Evolutionary conservation across 352 stramenopile genomes (phyloP).

Genomic region (Phytophthora pisi): DNA sequence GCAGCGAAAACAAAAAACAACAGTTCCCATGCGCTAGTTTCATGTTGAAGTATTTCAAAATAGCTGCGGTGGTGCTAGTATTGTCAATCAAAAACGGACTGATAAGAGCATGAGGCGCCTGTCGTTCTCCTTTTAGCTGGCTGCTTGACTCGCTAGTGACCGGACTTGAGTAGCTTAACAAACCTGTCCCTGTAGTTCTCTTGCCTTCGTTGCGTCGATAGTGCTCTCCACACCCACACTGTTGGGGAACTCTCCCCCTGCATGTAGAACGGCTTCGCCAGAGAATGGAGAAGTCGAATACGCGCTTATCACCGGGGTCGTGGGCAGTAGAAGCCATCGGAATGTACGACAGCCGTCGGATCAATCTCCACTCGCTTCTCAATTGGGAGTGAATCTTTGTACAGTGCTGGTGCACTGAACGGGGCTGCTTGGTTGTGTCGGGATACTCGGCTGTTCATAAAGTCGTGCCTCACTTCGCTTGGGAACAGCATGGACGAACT

Average conservation of each 20-base stretch:
- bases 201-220: slow-evolving; percentile 81
- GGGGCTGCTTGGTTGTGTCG: slow-evolving; percentile 39
- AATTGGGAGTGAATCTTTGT: slow-evolving; percentile 31
- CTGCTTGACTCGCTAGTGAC: too few relatives aligned
- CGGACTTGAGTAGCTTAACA: slow-evolving; percentile 15
- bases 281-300: slow-evolving; percentile 33
- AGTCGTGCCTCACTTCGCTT: slow-evolving; percentile 35
- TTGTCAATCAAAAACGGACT: background rate
- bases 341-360: slow-evolving; percentile 28
- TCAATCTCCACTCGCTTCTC: slow-evolving; percentile 28
- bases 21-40: background rate
- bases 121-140: too few relatives aligned
- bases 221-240: slow-evolving; percentile 18
- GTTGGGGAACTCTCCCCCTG: too few relatives aligned
- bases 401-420: slow-evolving; percentile 33
- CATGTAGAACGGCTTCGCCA: slow-evolving; percentile 16
- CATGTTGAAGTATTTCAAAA: background rate
- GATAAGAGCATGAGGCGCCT: too few relatives aligned
- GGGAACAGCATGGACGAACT: too few relatives aligned
- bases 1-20: background rate
- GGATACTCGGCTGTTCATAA: slow-evolving; percentile 42
- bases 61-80: background rate
- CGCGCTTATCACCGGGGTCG: slow-evolving; percentile 21
- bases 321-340: slow-evolving; percentile 26
- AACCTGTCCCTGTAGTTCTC: slow-evolving; percentile 75